Percentiles rank a stretch among this genome's conserved stretches.
phyloP scores from a whole-genome alignment of 257 asterid genomes.

The Nicotiana sylvestris region DNA sequence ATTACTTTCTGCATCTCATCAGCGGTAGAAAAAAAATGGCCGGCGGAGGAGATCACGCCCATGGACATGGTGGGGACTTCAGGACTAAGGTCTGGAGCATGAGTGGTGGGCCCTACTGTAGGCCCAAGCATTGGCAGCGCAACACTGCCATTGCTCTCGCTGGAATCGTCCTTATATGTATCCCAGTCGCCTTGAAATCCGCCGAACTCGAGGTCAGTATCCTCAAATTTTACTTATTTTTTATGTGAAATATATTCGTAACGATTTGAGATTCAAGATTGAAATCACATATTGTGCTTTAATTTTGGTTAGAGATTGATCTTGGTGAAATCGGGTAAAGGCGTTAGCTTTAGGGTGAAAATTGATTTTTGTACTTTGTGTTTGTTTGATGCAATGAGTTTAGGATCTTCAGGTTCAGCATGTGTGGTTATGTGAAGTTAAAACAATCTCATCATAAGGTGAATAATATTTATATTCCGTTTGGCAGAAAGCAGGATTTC shows the following conservation, averaged over 20 bases:
- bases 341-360: too few species aligned
- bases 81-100: slow-evolving; percentile 85
- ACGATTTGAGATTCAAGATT: too few species aligned
- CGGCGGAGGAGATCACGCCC: slow-evolving; percentile 85
- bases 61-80: slow-evolving; percentile 48
- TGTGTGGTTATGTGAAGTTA: too few species aligned
- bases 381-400: too few species aligned
- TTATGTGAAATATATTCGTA: too few species aligned
- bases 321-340: too few species aligned
- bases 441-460: too few species aligned
- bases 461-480: neutral
- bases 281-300: too few species aligned
- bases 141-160: slow-evolving; percentile 55
- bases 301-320: too few species aligned
- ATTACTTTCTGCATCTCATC: neutral
- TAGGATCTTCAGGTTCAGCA: too few species aligned
- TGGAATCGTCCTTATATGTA: slow-evolving; percentile 5
- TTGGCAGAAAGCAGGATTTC: neutral
- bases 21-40: slow-evolving; percentile 35
- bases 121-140: slow-evolving; percentile 95
- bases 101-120: slow-evolving; percentile 92
- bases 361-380: too few species aligned
- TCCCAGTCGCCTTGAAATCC: slow-evolving; percentile 7
- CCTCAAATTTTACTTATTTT: too few species aligned
- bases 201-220: neutral